phyloP scores from a whole-genome alignment of 371 early-diverging fungal genomes.

The Catenaria anguillulae region DNA sequence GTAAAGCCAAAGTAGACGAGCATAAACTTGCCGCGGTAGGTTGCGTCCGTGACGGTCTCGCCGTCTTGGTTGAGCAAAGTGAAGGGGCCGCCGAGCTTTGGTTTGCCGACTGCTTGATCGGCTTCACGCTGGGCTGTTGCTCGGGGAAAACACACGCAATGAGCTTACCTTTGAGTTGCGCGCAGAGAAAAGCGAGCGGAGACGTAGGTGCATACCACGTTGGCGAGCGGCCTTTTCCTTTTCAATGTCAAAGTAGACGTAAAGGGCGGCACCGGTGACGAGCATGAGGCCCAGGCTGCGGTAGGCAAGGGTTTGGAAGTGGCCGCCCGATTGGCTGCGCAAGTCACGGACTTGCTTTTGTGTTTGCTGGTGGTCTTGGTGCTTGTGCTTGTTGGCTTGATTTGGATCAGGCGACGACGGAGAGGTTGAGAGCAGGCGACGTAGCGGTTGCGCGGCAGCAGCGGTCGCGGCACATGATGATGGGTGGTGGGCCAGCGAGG shows the following conservation, averaged over 20 bases:
- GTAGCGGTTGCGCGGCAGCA: no score
- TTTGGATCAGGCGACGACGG: no score
- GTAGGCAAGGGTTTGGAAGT: neutral
- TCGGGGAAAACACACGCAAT: neutral
- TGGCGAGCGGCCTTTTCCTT: constrained; percentile 25
- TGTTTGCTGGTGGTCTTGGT: no score
- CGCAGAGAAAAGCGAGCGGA: no score
- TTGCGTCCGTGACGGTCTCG: constrained; percentile 39
- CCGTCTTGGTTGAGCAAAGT: constrained; percentile 65
- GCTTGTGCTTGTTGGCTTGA: no score
- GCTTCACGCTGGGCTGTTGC: constrained; percentile 23
- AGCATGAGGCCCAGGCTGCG: constrained; percentile 25
- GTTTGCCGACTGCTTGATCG: constrained; percentile 45
- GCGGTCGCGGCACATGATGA: no score
- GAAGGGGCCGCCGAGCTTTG: constrained; percentile 89
- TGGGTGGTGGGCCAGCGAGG: no score
- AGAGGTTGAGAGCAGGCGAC: no score
- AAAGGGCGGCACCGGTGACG: constrained; percentile 40
- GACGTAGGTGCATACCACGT: neutral
- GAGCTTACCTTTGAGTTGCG: neutral
- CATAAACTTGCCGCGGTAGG: constrained; percentile 62
- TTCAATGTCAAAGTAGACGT: constrained; percentile 43
- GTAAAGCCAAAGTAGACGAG: constrained; percentile 97
- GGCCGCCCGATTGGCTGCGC: no score
- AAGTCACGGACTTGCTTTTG: no score